Conservation (phyloP, 2,329 filamentous ascomycete species). For the Westerdykella ornata region DNA sequence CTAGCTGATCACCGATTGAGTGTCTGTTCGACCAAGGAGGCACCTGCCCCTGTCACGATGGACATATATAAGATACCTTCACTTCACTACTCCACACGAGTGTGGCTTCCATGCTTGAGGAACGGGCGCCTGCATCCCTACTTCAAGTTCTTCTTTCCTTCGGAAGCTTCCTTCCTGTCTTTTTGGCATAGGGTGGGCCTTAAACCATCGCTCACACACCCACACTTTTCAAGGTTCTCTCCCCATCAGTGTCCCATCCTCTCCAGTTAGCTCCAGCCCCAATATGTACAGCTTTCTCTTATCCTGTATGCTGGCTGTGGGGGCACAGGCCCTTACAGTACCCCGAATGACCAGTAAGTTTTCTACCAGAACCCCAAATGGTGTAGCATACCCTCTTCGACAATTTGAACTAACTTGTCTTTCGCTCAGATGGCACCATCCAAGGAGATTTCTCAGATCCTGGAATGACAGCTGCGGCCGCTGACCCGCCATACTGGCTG, state of each 20-base stretch:
- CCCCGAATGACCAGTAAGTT: conserved; percentile 7
- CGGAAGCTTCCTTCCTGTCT: not conserved
- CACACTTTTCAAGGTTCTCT: not conserved
- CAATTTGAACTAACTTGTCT: not conserved
- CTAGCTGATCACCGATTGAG: too few species aligned
- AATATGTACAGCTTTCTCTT: conserved; percentile 23
- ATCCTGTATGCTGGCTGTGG: conserved; percentile 26
- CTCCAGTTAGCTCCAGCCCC: conserved; percentile 1
- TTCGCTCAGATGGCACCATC: not conserved
- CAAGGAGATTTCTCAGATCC: not conserved
- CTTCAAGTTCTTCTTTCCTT: not conserved
- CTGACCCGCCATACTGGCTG: conserved; percentile 36
- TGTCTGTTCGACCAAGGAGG: too few species aligned
- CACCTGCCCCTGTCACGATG: too few species aligned
- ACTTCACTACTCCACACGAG: too few species aligned
- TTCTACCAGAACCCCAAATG: conserved; percentile 1
- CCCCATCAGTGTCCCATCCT: not conserved
- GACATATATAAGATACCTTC: too few species aligned
- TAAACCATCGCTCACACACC: conserved; percentile 23
- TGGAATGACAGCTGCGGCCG: not conserved
- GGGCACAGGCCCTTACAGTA: conserved; percentile 17
- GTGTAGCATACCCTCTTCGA: not conserved
- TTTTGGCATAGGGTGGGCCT: conserved; percentile 2
- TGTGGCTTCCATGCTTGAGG: too few species aligned
- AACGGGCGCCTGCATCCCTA: too few species aligned